Percentiles rank a stretch among this genome's conserved stretches.
These are phyloP conservation scores for Suillus clintonianus DNA, from an alignment of 768 basidiomycete genomes.

Conservation along the genomic window DNA sequence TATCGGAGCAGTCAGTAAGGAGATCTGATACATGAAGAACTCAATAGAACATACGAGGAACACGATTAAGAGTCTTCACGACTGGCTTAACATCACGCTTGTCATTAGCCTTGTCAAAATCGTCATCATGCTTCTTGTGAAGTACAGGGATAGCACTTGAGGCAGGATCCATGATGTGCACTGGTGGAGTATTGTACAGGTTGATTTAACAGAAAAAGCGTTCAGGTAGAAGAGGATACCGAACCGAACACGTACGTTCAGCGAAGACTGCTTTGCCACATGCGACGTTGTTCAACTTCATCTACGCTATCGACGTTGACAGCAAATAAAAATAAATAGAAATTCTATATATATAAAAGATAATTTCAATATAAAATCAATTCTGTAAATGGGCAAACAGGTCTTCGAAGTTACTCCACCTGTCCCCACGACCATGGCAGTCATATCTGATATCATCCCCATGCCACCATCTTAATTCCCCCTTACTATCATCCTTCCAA, in stretches of 20 bases:
- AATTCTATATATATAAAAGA: neutral
- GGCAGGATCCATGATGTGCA: constrained; percentile 19
- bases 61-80: constrained; percentile 80
- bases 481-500: neutral
- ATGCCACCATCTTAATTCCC: neutral
- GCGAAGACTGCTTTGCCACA: constrained; percentile 2
- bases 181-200: constrained; percentile 1
- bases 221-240: constrained; percentile 18
- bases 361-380: neutral
- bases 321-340: constrained; percentile 8
- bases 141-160: constrained; percentile 27
- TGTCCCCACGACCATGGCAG: neutral
- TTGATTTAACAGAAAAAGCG: constrained; percentile 15
- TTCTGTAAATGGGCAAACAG: neutral
- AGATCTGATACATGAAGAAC: constrained; percentile 12
- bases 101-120: constrained; percentile 30
- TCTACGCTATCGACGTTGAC: neutral
- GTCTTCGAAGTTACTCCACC: neutral
- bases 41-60: constrained; percentile 66
- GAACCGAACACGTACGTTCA: constrained; percentile 12
- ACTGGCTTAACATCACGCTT: constrained; percentile 75
- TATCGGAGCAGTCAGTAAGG: neutral
- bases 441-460: neutral
- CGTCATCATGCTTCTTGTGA: constrained; percentile 62
- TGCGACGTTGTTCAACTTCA: constrained; percentile 3